phyloP scores from a whole-genome alignment of 768 basidiomycete genomes.

The Brasilioporus rufonigricans region DNA sequence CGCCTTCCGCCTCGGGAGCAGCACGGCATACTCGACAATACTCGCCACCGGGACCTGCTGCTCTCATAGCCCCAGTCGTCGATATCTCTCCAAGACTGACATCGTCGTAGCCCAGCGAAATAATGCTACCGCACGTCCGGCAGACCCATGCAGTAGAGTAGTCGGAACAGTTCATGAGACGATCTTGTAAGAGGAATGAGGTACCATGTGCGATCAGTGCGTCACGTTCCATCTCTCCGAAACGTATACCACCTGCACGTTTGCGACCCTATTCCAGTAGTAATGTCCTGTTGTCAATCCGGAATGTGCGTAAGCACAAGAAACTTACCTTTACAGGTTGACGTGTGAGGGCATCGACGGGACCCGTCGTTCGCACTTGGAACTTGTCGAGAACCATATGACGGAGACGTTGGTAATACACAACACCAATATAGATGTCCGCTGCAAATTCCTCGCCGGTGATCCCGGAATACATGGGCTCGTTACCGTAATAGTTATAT shows the following conservation, averaged over 20 bases:
- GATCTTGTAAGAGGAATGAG: conserved; percentile 96
- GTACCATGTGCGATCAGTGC: conserved; percentile 98
- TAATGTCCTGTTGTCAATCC: conserved; percentile 2
- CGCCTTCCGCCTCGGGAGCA: conserved; percentile 60
- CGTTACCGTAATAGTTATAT: conserved; percentile 99
- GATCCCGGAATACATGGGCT: conserved; percentile 99
- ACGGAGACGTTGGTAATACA: conserved; percentile 97
- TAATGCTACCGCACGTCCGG: conserved; percentile 90
- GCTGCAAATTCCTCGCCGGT: conserved; percentile 98
- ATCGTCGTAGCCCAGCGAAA: conserved; percentile 95
- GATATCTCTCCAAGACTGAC: conserved; percentile 65
- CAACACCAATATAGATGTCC: conserved; percentile 97
- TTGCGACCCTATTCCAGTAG: conserved; percentile 76
- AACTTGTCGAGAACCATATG: conserved; percentile 99
- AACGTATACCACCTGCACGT: conserved; percentile 97
- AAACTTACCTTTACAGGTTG: conserved; percentile 90
- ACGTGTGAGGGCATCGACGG: conserved; percentile 91
- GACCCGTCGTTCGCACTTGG: conserved; percentile 98
- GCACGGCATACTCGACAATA: conserved; percentile 94
- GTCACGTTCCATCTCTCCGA: conserved; percentile 99
- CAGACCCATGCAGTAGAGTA: conserved; percentile 99
- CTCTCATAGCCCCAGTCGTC: conserved; percentile 47
- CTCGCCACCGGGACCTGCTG: conserved; percentile 80
- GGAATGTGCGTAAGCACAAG: background rate
- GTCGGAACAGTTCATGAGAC: conserved; percentile 99